Evolutionary conservation across 2,329 filamentous ascomycete genomes (phyloP), one percentile per base, ranked within the genome.

Genomic region (Sphaerulina musiva): DNA sequence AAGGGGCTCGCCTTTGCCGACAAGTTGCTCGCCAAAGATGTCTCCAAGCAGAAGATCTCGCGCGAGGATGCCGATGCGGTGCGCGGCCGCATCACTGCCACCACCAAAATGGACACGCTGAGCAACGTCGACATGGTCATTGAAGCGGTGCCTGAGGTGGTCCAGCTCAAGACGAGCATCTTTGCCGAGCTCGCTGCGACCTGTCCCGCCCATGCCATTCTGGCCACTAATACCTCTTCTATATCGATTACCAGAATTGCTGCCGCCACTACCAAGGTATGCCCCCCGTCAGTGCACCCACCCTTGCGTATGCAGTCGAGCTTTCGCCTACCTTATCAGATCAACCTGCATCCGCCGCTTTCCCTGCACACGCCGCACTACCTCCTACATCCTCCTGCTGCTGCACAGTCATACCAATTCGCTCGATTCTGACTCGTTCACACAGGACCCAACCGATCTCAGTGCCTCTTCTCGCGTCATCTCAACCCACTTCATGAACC

Each of bases 401-500:
- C 11, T 39, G 46, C 39, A 29, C 29, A 23, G 56, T 60, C 59
- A 60, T 58, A 41, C 51, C 54, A 45, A 55, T 55, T 55, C 32
- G 26, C 46, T 51, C 38, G 39, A 17, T 26, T 50, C 46, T 54
- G 51, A 12, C 20, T 44, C 11, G 8, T 29, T 12, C 26, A 29
- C 6, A 77, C 78, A 53, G 59, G 83, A 95, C 68, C 86, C 89
- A 0, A 92, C 76, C 14, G 87, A 95, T 66, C 84, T 88, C 23
- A 85, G 84, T 42, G 87, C 85, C 40, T 86, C 89, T 42, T 92
- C 89, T 5, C 86, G 93, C 46, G 93, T 98, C 8, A 83, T 98
- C 52, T 89, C 89, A 48, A 97, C 93, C 12, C 93, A 98, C 73
- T 98, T 98, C 74, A 98, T 98, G 93, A 98, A 98, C 77, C 93